Conservation (phyloP, 1,139 yeast genomes). For the Nakaseomyces nivariensis region DNA sequence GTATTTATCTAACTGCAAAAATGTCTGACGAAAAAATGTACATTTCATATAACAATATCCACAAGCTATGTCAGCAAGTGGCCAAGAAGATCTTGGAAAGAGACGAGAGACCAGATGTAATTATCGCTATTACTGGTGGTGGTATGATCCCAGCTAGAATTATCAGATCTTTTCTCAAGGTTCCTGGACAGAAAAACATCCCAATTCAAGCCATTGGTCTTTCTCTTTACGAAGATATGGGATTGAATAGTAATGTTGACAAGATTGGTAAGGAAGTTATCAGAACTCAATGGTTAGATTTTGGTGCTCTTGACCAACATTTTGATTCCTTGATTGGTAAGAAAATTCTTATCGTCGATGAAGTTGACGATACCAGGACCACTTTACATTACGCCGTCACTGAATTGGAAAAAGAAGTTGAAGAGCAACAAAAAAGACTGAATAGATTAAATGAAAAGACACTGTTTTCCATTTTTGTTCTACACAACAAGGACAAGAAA, state of each 20-base stretch:
- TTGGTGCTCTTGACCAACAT: slow-evolving; percentile 44
- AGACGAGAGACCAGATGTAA: slow-evolving; percentile 63
- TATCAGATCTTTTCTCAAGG: slow-evolving; percentile 79
- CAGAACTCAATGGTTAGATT: slow-evolving; percentile 94
- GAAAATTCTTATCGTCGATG: slow-evolving; percentile 77
- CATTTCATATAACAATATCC: slow-evolving; percentile 86
- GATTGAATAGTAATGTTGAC: slow-evolving; percentile 50
- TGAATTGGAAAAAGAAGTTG: slow-evolving; percentile 79
- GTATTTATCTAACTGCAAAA: background rate
- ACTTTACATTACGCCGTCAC: slow-evolving; percentile 85
- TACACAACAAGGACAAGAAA: slow-evolving; percentile 48
- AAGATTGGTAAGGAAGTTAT: slow-evolving; percentile 74
- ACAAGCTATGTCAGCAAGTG: slow-evolving; percentile 81
- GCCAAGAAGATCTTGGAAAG: slow-evolving; percentile 62
- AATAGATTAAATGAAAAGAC: slow-evolving; percentile 33
- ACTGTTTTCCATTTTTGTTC: slow-evolving; percentile 45
- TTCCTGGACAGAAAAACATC: slow-evolving; percentile 77
- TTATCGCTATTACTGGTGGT: slow-evolving; percentile 87
- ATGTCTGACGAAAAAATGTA: slow-evolving; percentile 44
- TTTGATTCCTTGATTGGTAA: slow-evolving; percentile 67
- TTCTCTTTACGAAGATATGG: slow-evolving; percentile 78
- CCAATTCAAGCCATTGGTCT: slow-evolving; percentile 91
- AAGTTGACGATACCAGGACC: slow-evolving; percentile 93
- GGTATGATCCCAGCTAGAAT: slow-evolving; percentile 96
- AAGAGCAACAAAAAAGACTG: slow-evolving; percentile 36